A percentile compares a stretch with the other conserved stretches of the same genome.
These are phyloP conservation scores for Linderniella brevidens DNA, from an alignment of 257 asterid genomes.

Conservation along the genomic window DNA sequence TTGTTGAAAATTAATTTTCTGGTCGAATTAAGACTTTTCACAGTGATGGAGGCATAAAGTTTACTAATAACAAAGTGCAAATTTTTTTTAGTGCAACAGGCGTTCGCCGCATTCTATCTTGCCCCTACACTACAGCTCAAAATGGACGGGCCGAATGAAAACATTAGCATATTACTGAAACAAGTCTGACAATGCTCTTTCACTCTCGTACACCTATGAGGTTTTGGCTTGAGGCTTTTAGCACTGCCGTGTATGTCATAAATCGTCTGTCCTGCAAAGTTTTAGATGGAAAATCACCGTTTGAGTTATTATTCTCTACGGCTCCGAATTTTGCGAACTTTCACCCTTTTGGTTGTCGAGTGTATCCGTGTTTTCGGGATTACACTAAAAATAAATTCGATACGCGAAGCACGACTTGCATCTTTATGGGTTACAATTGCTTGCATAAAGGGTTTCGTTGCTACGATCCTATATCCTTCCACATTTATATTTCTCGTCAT, in stretches of 20 bases:
- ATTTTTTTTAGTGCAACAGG: not conserved
- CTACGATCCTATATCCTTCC: not conserved
- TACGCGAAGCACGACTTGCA: not conserved
- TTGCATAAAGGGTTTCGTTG: not conserved
- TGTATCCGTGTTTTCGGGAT: not conserved
- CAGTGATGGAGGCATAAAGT: not conserved
- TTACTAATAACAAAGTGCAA: not conserved
- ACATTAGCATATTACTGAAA: too few relatives aligned
- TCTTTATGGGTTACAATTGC: not conserved
- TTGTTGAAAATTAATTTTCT: slow-evolving; percentile 1
- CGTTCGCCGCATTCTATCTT: not conserved
- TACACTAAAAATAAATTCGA: not conserved
- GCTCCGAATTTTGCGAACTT: slow-evolving; percentile 3
- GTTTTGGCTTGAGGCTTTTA: not conserved
- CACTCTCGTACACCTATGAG: too few relatives aligned
- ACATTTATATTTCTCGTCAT: not conserved
- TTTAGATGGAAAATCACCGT: not conserved
- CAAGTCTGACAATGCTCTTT: too few relatives aligned
- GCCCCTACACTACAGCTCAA: too few relatives aligned
- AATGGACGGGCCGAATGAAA: not conserved
- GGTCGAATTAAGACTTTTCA: not conserved
- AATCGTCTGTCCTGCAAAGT: not conserved
- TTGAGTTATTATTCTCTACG: not conserved
- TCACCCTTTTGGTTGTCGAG: not conserved
- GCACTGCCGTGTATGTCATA: not conserved